Evolutionary conservation across 129 eudicot species (phyloP), one percentile per base, ranked within the genome.

Genomic region (Flaveria linearis): DNA sequence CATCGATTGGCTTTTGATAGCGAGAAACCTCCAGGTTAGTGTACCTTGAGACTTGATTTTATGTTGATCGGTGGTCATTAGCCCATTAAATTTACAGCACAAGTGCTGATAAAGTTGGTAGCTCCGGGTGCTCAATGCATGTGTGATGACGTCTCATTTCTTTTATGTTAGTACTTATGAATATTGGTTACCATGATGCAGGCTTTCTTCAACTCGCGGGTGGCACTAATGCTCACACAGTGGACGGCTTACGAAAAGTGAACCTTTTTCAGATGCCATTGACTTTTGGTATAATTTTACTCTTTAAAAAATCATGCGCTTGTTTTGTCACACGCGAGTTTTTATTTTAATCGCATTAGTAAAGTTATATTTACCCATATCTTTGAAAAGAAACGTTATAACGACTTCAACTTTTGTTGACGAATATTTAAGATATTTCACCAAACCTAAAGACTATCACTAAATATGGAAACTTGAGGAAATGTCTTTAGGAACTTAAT

Each of bases 191-290:
- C 53, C 12, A 30, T 72, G 72, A 45, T 51, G 18, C 39, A 94
- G 99, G 99, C 78, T 95, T 89, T 71, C 94, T 95, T 79, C 99
- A 95, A 75, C 81, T 95, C 51, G 99, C 96, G 22, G 99, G 97
- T 74, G 99, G 99, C 67, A 95, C 96, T 9, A 95, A 95, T 68
- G 97, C 90, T 78, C 92, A 95, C 83, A 95, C 97, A 66, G 89
- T 95, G 57, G 88, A 89, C 11, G 96, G 97, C 16, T 82, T 95
- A 79, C 87, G 68, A 70, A 85, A 78, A 68, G 80, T 81, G 6
- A 69, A 85, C 64, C 84, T 93, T 47, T 90, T 93, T 75, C 92
- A 83, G 76, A 78, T 86, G 30, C 75, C 81, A 55, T 5, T 71
- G 33, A 13, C 75, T 66, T 23, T 58, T 26, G 82, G 95, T 91